Evolutionary conservation across 73 alveolate species (phyloP).

Genomic region (Paramecium bursaria): DNA sequence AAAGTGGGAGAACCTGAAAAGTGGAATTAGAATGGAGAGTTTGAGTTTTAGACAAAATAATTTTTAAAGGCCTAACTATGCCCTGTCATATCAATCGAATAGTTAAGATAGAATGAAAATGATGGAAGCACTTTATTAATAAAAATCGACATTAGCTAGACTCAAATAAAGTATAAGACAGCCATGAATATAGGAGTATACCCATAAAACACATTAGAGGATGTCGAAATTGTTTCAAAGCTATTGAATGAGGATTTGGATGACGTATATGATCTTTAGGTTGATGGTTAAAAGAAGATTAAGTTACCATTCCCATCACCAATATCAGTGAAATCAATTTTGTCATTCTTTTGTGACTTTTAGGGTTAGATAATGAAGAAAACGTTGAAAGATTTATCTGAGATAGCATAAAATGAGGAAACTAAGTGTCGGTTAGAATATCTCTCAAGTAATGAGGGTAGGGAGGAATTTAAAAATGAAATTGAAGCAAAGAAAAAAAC

Average conservation of each 20-base stretch:
- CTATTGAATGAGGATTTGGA: slow-evolving; percentile 75
- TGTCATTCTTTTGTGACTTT: slow-evolving; percentile 82
- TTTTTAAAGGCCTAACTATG: slow-evolving; percentile 65
- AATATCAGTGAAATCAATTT: slow-evolving; percentile 81
- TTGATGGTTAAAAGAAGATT: slow-evolving; percentile 57
- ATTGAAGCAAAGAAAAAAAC: slow-evolving; percentile 72
- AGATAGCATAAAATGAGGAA: slow-evolving; percentile 71
- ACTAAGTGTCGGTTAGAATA: slow-evolving; percentile 56
- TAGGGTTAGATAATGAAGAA: slow-evolving; percentile 80
- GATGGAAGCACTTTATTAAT: slow-evolving; percentile 92
- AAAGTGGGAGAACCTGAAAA: background rate
- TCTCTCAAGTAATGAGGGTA: slow-evolving; percentile 70
- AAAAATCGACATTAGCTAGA: slow-evolving; percentile 72
- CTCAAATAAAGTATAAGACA: slow-evolving; percentile 78
- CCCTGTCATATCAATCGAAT: slow-evolving; percentile 70
- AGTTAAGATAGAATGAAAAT: slow-evolving; percentile 78
- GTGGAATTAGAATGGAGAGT: too few species aligned
- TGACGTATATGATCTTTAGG: slow-evolving; percentile 69
- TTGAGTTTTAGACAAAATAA: slow-evolving; percentile 71
- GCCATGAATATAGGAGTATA: slow-evolving; percentile 88
- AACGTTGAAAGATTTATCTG: slow-evolving; percentile 72
- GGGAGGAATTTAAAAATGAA: slow-evolving; percentile 68
- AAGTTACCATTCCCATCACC: slow-evolving; percentile 92
- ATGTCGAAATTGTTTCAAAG: slow-evolving; percentile 76
- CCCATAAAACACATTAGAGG: slow-evolving; percentile 81